Evolutionary conservation across 2,329 filamentous ascomycete species (phyloP).

Genomic region (Aspergillus sp.): DNA sequence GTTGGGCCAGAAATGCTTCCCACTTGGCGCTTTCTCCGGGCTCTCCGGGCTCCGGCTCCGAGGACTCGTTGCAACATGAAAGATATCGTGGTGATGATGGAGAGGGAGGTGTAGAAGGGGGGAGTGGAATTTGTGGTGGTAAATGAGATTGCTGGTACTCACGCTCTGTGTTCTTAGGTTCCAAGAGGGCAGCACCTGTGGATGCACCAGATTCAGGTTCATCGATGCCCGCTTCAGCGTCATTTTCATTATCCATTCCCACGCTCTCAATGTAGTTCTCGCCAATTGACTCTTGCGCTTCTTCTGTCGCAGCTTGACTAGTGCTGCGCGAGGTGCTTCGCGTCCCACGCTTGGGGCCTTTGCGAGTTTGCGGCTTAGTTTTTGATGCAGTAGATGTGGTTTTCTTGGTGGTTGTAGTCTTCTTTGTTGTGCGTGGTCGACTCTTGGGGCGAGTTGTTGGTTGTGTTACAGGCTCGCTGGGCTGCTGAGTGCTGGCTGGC

Average conservation of each 20-base stretch:
- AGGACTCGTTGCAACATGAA: neutral
- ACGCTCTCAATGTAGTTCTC: slow-evolving; percentile 2
- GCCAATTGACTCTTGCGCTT: slow-evolving; percentile 6
- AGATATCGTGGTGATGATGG: neutral
- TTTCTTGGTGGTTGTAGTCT: slow-evolving; percentile 13
- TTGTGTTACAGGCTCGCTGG: slow-evolving; percentile 12
- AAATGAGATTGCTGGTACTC: slow-evolving; percentile 6
- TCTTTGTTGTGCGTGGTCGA: slow-evolving; percentile 17
- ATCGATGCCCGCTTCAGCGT: neutral
- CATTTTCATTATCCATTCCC: slow-evolving; percentile 9
- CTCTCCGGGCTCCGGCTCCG: neutral
- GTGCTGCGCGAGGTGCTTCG: slow-evolving; percentile 18
- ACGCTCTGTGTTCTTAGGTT: slow-evolving; percentile 16
- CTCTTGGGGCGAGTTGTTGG: slow-evolving; percentile 15
- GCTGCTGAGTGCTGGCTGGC: slow-evolving; percentile 8
- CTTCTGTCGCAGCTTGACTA: slow-evolving; percentile 2
- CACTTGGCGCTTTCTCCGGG: neutral
- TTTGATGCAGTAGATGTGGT: slow-evolving; percentile 3
- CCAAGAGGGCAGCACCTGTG: slow-evolving; percentile 6
- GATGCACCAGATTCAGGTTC: neutral
- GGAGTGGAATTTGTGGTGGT: neutral
- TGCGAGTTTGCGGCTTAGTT: slow-evolving; percentile 13
- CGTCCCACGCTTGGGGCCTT: slow-evolving; percentile 13
- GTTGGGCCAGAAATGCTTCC: neutral
- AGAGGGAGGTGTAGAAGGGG: neutral